Base-by-base conservation (phyloP, 352 stramenopile species). In the Pythium folliculosum region DNA sequence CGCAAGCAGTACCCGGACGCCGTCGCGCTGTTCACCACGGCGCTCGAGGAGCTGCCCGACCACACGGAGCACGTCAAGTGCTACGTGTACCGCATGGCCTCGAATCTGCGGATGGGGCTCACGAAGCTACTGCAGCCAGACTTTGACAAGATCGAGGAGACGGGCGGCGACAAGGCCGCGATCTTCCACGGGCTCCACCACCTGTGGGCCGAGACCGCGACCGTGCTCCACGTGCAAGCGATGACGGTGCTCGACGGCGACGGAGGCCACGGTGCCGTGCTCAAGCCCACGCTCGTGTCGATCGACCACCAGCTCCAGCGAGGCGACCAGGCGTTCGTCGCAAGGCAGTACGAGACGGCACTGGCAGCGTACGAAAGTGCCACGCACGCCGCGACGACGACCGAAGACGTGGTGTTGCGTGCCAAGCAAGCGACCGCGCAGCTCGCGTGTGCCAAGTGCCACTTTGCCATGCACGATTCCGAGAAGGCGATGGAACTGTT, bases 151-250 rank as follows among this genome's bases (percentile, higher is more conserved):
- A 84, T 91, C 49, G 74, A 88, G 55, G 67, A 55, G 16, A 71
- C 90, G 19, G 84, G 84, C 3, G 81, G 84, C 0, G 81, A 89
- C 60, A 92, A 92, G 60, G 84, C 81, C 19, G 82, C 84, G 21
- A 89, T 92, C 40, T 92, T 92, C 59, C 81, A 92, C 43, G 84
- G 84, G 1, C 66, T 92, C 12, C 77, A 81, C 30, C 84, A 92
- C 35, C 51, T 92, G 12, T 92, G 81, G 81, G 77, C 84, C 37
- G 84, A 92, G 50, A 86, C 76, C 14, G 80, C 80, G 4, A 81
- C 73, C 55, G 56, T 90, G 21, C 70, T 75, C 17, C 64, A 73
- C 13, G 73, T 86, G 51, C 66, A 71, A 48, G 50, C 77, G 49
- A 71, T 80, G 48, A 67, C 76, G 22, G 52, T 13, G 37, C 21